Evolutionary conservation across 768 basidiomycete genomes (phyloP), one percentile per base, ranked within the genome.

Genomic region (Termitomyces sp.): DNA sequence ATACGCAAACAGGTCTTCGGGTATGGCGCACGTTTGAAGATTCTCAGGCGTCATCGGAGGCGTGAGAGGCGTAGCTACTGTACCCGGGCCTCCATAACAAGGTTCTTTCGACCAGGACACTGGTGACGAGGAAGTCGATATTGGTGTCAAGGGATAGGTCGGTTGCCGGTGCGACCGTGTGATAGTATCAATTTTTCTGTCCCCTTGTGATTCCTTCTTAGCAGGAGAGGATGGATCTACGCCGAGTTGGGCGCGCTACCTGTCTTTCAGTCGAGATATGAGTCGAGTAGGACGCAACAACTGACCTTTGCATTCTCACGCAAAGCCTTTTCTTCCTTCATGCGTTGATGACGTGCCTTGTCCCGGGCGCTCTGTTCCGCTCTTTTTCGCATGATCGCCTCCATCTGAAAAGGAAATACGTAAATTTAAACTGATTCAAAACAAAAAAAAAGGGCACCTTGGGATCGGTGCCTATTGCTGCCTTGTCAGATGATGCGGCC

Each of bases 321-420:
- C n/a, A 56, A 64, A 18, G 65, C 67, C 32, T 62, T 67, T 65
- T 75, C 69, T 64, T 72, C 72, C 59, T 68, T 60, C 63, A 67
- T 49, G 54, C 62, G 65, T 36, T 68, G 68, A 50, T 68, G 66
- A 9, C 73, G 70, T 24, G 70, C 74, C 65, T 74, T 76, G 65
- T 76, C 76, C 54, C 76, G 68, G 22, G 74, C 73, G 61, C 75
- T 76, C 64, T 78, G 77, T 55, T 74, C 74, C 32, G 75, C 75
- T 53, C 74, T 67, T 42, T 68, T 66, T 13, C 66, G 68, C 60
- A 72, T 64, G 35, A 59, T 63, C 28, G 55, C 66, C 55, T 70
- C 71, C 49, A 66, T 48, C 72, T 70, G 62, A n/a, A 4, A 58
- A 38, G 28, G 46, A 24, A 44, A 33, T 20, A 44, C 7, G 22